Conservation (phyloP, 2,329 filamentous ascomycete genomes). For the Paraconiothyrium brasiliense region DNA sequence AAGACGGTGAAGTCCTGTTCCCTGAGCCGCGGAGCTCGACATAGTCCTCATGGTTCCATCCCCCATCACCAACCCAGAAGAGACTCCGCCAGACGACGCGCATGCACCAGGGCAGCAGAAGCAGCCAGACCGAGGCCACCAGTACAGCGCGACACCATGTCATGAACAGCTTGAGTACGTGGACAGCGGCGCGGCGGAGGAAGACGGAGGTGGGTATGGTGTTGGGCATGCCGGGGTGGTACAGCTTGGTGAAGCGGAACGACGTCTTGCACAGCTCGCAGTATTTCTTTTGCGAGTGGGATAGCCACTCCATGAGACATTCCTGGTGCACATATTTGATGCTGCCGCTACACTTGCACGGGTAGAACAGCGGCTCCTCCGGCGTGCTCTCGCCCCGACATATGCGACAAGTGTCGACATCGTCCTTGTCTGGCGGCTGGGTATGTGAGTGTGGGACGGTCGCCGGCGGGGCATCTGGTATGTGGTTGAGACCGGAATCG, state of each 20-base stretch:
- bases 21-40: constrained; percentile 16
- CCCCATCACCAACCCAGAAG: constrained; percentile 91
- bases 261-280: constrained; percentile 99
- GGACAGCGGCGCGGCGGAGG: constrained; percentile 77
- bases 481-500: constrained; percentile 55
- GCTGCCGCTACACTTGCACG: constrained; percentile 98
- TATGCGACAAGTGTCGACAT: constrained; percentile 92
- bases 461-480: constrained; percentile 47
- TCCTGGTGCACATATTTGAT: constrained; percentile 99
- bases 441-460: constrained; percentile 28
- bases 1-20: constrained; percentile 8
- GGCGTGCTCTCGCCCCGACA: constrained; percentile 87
- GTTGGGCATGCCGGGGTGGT: constrained; percentile 91
- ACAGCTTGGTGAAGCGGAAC: constrained; percentile 97
- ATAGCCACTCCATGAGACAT: constrained; percentile 98
- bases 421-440: constrained; percentile 50
- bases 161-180: constrained; percentile 74
- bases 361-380: constrained; percentile 91
- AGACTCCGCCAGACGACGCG: constrained; percentile 90
- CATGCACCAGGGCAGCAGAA: constrained; percentile 88
- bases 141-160: constrained; percentile 81
- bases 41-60: constrained; percentile 64
- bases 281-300: constrained; percentile 98
- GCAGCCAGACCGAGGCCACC: constrained; percentile 87
- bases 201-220: constrained; percentile 84